Evolutionary conservation across 345 rosid genomes (phyloP), one percentile per base, ranked within the genome.

Genomic region (Microthlaspi erraticum): DNA sequence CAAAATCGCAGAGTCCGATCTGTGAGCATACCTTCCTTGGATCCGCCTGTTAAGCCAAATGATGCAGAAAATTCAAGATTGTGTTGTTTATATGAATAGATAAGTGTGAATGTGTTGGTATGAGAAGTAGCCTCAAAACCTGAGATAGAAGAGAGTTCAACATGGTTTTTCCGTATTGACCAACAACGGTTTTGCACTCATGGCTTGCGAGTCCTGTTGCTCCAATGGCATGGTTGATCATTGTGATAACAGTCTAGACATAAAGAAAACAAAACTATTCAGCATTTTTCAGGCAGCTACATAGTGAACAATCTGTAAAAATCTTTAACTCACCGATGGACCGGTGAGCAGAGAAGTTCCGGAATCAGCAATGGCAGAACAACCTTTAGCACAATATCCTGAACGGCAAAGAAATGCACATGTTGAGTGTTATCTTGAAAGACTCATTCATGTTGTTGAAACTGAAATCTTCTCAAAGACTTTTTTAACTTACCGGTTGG

Each of bases 321-420:
- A n/a, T 49, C 38, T 52, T 16, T 45, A 18, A 37, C 88, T 71
- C 59, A 88, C 97, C 37, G 91, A 84, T 68, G 97, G 97, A 68
- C 97, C 95, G n/a, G 91, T 91, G 79, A 91, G 71, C 71, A 91
- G 79, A 50, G 97, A 91, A 72, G 97, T 91, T 82, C 97, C 97
- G 39, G 97, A 88, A 82, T 91, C 97, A 70, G 97, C 97, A 77
- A 91, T 91, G 20, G 97, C 95, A 1, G 86, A 78, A 75, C 97
- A 91, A 63, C 87, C 87, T 16, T 73, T 49, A 46, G 78, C 58
- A 72, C 93, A 87, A 66, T 83, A 84, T 64, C 88, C 97, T 88
- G 83, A 59, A 80, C 56, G 29, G 46, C 44, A 72, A 23, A n/a
- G 29, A 44, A 61, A 29, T 13, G 4, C 19, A 42, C 2, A n/a